Percentiles rank a stretch among this genome's conserved stretches.
Evolutionary conservation across 345 rosid genomes (phyloP).

Genomic region (Combretum micranthum): DNA sequence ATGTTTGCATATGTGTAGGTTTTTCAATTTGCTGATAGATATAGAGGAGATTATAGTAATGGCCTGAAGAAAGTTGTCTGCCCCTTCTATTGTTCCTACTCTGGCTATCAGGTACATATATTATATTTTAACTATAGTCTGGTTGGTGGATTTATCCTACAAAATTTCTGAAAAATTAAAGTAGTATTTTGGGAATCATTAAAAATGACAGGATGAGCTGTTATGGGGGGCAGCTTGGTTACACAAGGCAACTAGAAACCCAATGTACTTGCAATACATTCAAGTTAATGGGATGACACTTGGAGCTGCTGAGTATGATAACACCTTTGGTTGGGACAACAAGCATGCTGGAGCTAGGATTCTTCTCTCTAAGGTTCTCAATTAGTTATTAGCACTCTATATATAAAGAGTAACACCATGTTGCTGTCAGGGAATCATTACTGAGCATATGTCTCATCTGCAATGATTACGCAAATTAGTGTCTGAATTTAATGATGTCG

Average conservation of each 20-base stretch:
- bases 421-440: no score
- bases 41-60: conserved; percentile 65
- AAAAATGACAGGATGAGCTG: conserved; percentile 60
- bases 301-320: conserved; percentile 81
- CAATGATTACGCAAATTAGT: no score
- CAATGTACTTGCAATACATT: conserved; percentile 61
- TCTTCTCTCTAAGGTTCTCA: conserved; percentile 75
- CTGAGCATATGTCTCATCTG: no score
- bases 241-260: conserved; percentile 70
- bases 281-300: conserved; percentile 67
- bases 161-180: no score
- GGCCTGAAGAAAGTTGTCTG: conserved; percentile 42
- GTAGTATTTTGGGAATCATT: no score
- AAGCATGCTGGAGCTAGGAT: conserved; percentile 87
- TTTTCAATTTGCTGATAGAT: conserved; percentile 60
- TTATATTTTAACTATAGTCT: background rate
- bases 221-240: conserved; percentile 99
- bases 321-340: conserved; percentile 97
- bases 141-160: background rate
- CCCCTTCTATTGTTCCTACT: conserved; percentile 68
- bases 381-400: background rate
- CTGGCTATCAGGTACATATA: conserved; percentile 49
- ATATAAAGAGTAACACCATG: no score
- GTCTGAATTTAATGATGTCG: background rate
- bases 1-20: conserved; percentile 27